Evolutionary conservation across 441 rosid genomes (phyloP), one percentile per base, ranked within the genome.

Genomic region (Pelargonium myrrhifolium): DNA sequence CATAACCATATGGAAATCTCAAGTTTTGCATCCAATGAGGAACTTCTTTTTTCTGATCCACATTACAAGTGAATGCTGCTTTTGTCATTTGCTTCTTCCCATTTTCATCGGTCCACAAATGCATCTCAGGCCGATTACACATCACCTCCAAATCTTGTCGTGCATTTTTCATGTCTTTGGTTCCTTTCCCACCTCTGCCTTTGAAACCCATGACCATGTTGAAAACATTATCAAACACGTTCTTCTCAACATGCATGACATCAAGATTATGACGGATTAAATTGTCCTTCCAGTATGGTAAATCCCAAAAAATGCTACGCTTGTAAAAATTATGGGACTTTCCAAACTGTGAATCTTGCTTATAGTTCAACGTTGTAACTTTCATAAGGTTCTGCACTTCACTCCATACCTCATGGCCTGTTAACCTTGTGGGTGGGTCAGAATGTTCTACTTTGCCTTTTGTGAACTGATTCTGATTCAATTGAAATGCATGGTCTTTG

Each of bases 251-350:
- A 6, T 31, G 39, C 39, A 31, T 31, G 39, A 31, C 39, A 31
- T 31, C 39, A 6, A 31, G 39, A 31, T 31, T 31, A 31, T 31
- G 39, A 2, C 63, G 42, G 2, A 67, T 56, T 1, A 71, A 26
- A 43, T 71, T 71, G 0, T 21, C 28, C 2, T 47, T 6, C 72
- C 70, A 64, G 11, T 68, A 65, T 0, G 70, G 40, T 8, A 68
- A 59, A 10, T 60, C 64, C 21, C 17, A 71, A 20, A 75, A 66
- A 0, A 67, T 71, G 21, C 62, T 67, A 12, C n/a, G 43, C 39
- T 6, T 31, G n/a, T n/a, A n/a, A n/a, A n/a, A n/a, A n/a, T n/a
- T n/a, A n/a, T n/a, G n/a, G n/a, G n/a, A n/a, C n/a, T 14, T 63
- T 37, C 21, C 56, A 40, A 60, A 42, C 47, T 45, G 39, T 26